Conservation (phyloP, 2,329 filamentous ascomycete species). For the Diaporthe citriasiana region DNA sequence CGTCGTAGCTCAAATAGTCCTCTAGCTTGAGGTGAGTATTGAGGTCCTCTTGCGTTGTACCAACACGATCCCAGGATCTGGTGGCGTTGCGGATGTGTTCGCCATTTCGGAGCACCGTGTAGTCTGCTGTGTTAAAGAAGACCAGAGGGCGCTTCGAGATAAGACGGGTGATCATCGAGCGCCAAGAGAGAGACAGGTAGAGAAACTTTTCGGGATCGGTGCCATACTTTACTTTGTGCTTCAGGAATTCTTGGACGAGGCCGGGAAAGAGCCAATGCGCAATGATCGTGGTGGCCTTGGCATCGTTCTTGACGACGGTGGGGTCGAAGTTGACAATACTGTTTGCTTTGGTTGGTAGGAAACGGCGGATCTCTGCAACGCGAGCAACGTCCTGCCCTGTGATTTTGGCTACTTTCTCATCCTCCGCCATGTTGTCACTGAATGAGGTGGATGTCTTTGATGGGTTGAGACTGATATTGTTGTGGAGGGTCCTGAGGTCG, state of each 20-base stretch:
- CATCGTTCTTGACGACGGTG: conserved; percentile 1
- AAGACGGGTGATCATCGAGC: conserved; percentile 13
- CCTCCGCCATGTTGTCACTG: neutral
- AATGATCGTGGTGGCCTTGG: conserved; percentile 17
- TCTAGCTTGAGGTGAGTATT: conserved; percentile 44
- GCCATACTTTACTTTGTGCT: conserved; percentile 21
- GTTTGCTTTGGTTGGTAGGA: neutral
- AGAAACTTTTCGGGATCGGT: neutral
- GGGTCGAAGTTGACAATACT: conserved; percentile 29
- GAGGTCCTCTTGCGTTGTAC: conserved; percentile 25
- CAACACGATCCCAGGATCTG: conserved; percentile 30
- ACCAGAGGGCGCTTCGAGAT: conserved; percentile 31
- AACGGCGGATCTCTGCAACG: neutral
- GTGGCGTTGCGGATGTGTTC: neutral
- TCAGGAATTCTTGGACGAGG: neutral
- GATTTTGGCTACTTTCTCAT: neutral
- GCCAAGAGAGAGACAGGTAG: conserved; percentile 6
- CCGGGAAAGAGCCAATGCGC: neutral
- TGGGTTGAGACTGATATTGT: neutral
- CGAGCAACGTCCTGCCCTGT: neutral
- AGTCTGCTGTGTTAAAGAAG: neutral
- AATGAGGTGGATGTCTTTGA: neutral
- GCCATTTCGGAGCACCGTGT: conserved; percentile 10
- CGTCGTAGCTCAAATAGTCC: conserved; percentile 52
- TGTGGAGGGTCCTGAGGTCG: neutral